phyloP scores from a whole-genome alignment of 805 yeast species.

The Torulaspora delbrueckii region DNA sequence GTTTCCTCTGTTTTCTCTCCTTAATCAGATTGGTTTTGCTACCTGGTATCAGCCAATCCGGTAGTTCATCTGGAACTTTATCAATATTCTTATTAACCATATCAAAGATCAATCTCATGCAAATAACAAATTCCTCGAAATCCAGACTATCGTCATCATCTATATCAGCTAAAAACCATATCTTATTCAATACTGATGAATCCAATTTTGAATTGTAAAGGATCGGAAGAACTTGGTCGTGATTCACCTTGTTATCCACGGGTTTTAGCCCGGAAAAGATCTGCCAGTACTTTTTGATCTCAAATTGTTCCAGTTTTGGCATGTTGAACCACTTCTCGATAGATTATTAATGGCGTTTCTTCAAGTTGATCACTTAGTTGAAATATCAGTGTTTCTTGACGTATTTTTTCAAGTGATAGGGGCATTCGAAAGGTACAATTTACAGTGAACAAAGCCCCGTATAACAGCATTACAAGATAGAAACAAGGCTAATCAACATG shows the following conservation, averaged over 20 bases:
- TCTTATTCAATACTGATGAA: constrained; percentile 68
- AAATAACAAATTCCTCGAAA: constrained; percentile 96
- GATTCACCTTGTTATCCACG: constrained; percentile 67
- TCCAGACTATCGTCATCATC: constrained; percentile 89
- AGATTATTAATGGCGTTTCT: not conserved
- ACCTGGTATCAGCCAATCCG: constrained; percentile 90
- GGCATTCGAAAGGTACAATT: not conserved
- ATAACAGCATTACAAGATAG: not conserved
- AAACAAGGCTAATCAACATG: not conserved
- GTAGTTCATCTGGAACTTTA: constrained; percentile 65
- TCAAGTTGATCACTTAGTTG: not conserved
- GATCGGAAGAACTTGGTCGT: constrained; percentile 80
- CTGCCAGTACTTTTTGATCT: constrained; percentile 96
- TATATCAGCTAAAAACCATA: constrained; percentile 91
- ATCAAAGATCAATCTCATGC: constrained; percentile 93
- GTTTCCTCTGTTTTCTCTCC: constrained; percentile 65
- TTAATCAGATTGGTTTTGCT: constrained; percentile 79
- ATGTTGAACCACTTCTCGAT: constrained; percentile 12
- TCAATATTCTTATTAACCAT: constrained; percentile 67
- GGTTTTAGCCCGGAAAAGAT: constrained; percentile 90
- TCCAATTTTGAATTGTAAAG: constrained; percentile 82
- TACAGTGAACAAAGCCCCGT: not conserved
- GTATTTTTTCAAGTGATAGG: constrained; percentile 2
- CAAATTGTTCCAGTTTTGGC: constrained; percentile 88
- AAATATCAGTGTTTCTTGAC: not conserved